Base-by-base conservation (phyloP, 164 flowering plant species). In the Aristolochia fimbriata region DNA sequence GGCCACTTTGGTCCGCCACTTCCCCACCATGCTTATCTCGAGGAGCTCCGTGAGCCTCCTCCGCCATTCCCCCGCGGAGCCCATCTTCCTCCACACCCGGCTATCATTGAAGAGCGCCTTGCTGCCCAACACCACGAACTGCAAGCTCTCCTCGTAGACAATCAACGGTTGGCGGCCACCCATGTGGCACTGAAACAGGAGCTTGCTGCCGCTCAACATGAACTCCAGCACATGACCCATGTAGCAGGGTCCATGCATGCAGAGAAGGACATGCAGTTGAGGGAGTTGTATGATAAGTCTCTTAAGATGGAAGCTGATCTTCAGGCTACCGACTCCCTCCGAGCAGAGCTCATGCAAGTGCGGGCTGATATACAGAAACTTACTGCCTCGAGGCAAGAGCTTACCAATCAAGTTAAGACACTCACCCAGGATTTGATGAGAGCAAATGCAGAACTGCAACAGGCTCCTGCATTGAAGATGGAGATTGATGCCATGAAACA, bases 141-240 rank as follows among this genome's bases (percentile, higher is more conserved):
- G 53, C 97, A 90, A 51, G 86, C 69, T 7, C 80, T 90, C 4
- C 70, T 93, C 10, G 79, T 77, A 13, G 97, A 88, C 68, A 93
- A 93, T 68, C 95, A 86, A 69, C 65, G 94, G 51, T 69, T 90
- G 15, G 99, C 99, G 30, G 96, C 96, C 1, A 88, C 96, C 4
- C 99, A 93, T 72, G 97, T 90, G 45, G 96, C 99, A 0, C 79
- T 93, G 20, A 90, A 81, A 76, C 97, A 90, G 77, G 99, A 93
- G 57, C 59, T 90, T 24, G 94, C 81, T 57, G 76, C 73, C 47
- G 80, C 83, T 1, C 92, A 85, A 51, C 73, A 80, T 62, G 95
- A 93, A 74, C 65, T 93, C 59, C 87, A 84, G 31, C 73, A 77
- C 3, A 77, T 78, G 80, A 68, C 71, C 15, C 83, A 80, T 15